These are phyloP conservation scores for Aureobasidium sp. DNA, from an alignment of 2,329 filamentous ascomycete species.

Conservation along the genomic window DNA sequence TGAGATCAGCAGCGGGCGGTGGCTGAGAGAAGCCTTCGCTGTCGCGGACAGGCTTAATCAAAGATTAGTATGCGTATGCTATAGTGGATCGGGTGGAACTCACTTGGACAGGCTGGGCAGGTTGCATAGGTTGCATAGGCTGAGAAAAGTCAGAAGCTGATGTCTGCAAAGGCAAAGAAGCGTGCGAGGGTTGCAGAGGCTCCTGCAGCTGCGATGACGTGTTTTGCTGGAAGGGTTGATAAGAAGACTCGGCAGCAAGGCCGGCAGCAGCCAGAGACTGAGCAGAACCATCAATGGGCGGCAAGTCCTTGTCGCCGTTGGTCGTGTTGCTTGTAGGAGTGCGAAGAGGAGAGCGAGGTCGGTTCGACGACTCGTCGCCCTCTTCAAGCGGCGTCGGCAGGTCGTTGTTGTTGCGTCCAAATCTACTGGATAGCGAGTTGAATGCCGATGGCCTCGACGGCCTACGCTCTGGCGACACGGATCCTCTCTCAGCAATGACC, in stretches of 20 bases:
- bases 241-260: slow-evolving; percentile 12
- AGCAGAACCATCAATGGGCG: slow-evolving; percentile 13
- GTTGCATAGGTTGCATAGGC: slow-evolving; percentile 3
- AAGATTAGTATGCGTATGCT: slow-evolving; percentile 11
- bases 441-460: slow-evolving; percentile 45
- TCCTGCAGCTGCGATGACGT: slow-evolving; percentile 29
- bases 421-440: slow-evolving; percentile 54
- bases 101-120: not conserved
- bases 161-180: slow-evolving; percentile 8
- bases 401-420: slow-evolving; percentile 59
- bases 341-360: slow-evolving; percentile 28
- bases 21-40: slow-evolving; percentile 72
- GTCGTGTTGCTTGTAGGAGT: slow-evolving; percentile 16
- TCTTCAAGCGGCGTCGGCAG: slow-evolving; percentile 40
- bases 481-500: slow-evolving; percentile 24
- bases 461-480: slow-evolving; percentile 47
- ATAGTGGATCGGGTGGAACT: not conserved
- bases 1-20: slow-evolving; percentile 48
- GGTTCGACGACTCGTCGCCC: slow-evolving; percentile 23
- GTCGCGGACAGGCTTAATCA: slow-evolving; percentile 50
- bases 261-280: slow-evolving; percentile 14
- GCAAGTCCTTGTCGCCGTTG: not conserved
- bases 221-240: slow-evolving; percentile 25
- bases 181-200: slow-evolving; percentile 23
- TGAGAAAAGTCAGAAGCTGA: slow-evolving; percentile 18